phyloP scores from a whole-genome alignment of 2,329 filamentous ascomycete genomes.

The Waltergamsia citrina region DNA sequence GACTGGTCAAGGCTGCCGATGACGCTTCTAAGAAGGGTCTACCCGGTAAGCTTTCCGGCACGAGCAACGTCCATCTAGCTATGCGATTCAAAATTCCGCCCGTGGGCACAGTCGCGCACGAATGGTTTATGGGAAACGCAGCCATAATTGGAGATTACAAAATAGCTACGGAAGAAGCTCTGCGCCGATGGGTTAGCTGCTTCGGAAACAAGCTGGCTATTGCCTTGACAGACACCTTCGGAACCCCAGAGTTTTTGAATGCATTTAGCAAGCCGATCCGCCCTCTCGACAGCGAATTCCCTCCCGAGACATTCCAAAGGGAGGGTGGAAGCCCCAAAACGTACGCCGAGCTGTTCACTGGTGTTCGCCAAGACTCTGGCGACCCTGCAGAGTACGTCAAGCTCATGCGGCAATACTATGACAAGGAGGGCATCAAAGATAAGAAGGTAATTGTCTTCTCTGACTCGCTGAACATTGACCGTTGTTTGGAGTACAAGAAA shows the following conservation, averaged over 20 bases:
- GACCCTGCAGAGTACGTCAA: constrained; percentile 74
- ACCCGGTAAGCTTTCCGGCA: constrained; percentile 70
- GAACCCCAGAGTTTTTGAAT: constrained; percentile 78
- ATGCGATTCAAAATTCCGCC: constrained; percentile 83
- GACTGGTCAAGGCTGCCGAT: constrained; percentile 69
- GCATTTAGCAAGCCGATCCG: constrained; percentile 64
- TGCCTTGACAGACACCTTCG: constrained; percentile 92
- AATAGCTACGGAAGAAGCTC: constrained; percentile 71
- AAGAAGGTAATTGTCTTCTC: constrained; percentile 92
- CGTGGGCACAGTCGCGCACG: constrained; percentile 84
- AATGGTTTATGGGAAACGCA: constrained; percentile 99
- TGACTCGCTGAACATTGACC: constrained; percentile 85
- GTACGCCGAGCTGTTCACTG: constrained; percentile 75
- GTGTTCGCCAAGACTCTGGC: constrained; percentile 84
- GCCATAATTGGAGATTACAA: constrained; percentile 82
- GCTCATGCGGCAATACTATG: constrained; percentile 73
- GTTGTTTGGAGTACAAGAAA: constrained; percentile 82
- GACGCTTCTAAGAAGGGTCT: constrained; percentile 57
- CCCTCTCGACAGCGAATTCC: constrained; percentile 30
- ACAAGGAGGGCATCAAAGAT: constrained; percentile 61
- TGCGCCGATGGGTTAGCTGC: constrained; percentile 83
- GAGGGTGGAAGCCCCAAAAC: constrained; percentile 31
- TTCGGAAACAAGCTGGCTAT: constrained; percentile 82
- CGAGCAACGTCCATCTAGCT: constrained; percentile 93
- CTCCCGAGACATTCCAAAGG: constrained; percentile 30